These are phyloP conservation scores for Aspergillus cristatus DNA, from an alignment of 495 filamentous ascomycete genomes.

Conservation along the genomic window DNA sequence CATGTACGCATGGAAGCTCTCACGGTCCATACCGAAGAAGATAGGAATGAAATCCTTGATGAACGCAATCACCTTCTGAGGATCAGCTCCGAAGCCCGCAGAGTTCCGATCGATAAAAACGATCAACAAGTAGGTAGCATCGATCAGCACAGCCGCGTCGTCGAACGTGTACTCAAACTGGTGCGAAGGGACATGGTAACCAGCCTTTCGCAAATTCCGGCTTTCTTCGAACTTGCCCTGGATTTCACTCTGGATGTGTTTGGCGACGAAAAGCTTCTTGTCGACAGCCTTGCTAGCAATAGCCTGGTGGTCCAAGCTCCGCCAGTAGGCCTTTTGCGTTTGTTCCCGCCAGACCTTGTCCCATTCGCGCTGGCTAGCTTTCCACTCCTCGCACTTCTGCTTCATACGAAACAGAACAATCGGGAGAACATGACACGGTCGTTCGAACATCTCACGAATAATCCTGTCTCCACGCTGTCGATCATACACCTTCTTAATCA, in stretches of 20 bases:
- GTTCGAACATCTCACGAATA: constrained; percentile 68
- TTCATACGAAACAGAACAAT: constrained; percentile 81
- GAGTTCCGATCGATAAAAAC: constrained; percentile 61
- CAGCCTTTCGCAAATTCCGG: constrained; percentile 52
- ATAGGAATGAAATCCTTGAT: constrained; percentile 78
- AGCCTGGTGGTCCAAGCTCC: constrained; percentile 91
- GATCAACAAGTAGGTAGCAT: constrained; percentile 71
- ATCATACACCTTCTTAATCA: constrained; percentile 98
- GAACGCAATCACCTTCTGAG: constrained; percentile 68
- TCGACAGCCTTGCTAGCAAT: constrained; percentile 74
- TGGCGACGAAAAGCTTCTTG: constrained; percentile 81
- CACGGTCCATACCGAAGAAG: constrained; percentile 79
- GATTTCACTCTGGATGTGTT: constrained; percentile 76
- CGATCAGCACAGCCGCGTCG: constrained; percentile 71
- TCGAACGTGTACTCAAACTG: constrained; percentile 66
- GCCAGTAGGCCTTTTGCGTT: constrained; percentile 85
- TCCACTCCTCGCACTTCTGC: constrained; percentile 94
- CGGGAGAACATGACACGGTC: constrained; percentile 75
- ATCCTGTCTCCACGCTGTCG: constrained; percentile 72
- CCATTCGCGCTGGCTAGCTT: constrained; percentile 93
- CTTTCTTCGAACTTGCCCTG: constrained; percentile 82
- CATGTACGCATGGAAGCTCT: constrained; percentile 66
- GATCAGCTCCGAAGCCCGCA: constrained; percentile 59
- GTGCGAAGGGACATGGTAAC: constrained; percentile 49
- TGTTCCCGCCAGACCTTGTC: constrained; percentile 97